These are phyloP conservation scores for Aspergillus baeticus DNA, from an alignment of 495 filamentous ascomycete species.

Conservation along the genomic window DNA sequence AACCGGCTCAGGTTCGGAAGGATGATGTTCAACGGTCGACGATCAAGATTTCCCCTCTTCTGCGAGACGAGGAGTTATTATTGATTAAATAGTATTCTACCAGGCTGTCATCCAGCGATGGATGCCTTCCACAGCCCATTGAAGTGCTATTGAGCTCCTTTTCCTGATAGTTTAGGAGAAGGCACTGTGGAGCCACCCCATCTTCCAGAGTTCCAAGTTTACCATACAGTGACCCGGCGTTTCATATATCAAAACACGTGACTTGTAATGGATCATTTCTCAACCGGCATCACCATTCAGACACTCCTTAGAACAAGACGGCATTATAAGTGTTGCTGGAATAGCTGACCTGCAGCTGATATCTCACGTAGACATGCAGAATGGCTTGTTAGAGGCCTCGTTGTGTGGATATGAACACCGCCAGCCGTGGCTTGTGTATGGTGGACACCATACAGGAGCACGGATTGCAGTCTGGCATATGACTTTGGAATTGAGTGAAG, in stretches of 20 bases:
- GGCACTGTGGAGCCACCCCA: background rate
- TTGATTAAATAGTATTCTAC: too few species aligned
- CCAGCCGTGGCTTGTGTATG: too few species aligned
- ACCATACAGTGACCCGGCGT: conserved; percentile 1
- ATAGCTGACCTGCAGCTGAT: background rate
- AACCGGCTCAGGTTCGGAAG: background rate
- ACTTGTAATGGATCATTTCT: background rate
- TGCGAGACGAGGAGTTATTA: background rate
- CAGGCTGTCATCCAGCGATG: too few species aligned
- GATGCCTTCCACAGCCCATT: too few species aligned
- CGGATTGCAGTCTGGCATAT: background rate
- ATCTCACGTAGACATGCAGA: too few species aligned
- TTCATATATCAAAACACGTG: background rate
- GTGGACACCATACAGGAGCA: too few species aligned
- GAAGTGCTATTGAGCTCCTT: too few species aligned
- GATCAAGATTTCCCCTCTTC: background rate
- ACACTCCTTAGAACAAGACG: too few species aligned
- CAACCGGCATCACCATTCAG: too few species aligned
- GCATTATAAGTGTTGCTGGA: too few species aligned
- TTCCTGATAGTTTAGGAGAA: background rate
- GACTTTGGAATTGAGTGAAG: background rate
- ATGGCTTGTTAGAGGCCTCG: too few species aligned
- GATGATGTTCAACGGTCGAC: background rate
- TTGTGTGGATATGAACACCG: too few species aligned
- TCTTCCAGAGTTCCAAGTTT: background rate